phyloP scores from a whole-genome alignment of 345 rosid species.

The Moricandia moricandioides region DNA sequence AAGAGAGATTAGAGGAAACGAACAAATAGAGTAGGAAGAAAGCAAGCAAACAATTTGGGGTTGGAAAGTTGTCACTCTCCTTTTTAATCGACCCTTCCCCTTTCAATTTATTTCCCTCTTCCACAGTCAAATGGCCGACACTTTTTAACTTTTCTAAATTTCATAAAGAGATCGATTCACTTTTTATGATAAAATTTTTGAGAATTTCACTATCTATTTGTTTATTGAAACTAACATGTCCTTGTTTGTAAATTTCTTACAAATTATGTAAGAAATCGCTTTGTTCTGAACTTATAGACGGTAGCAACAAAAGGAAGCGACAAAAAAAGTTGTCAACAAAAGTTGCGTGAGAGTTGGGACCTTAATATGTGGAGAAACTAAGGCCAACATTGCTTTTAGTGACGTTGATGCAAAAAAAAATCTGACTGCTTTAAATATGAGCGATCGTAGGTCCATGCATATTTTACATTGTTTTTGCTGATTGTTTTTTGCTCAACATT shows the following conservation, averaged over 20 bases:
- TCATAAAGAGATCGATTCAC: background rate
- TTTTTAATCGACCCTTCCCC: constrained; percentile 49
- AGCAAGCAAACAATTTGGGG: constrained; percentile 36
- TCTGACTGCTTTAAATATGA: background rate
- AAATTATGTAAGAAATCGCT: background rate
- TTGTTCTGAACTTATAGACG: background rate
- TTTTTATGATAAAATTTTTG: background rate
- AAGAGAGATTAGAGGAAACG: constrained; percentile 50
- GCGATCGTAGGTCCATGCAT: background rate
- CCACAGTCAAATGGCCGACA: constrained; percentile 34
- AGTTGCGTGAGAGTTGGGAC: background rate
- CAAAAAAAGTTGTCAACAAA: constrained; percentile 7
- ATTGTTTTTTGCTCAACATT: background rate
- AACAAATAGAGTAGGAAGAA: constrained; percentile 62
- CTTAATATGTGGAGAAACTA: constrained; percentile 19
- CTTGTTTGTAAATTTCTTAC: background rate
- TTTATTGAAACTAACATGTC: background rate
- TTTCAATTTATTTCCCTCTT: constrained; percentile 23
- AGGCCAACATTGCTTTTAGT: constrained; percentile 15
- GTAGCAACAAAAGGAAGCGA: constrained; percentile 14
- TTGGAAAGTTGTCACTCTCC: constrained; percentile 51
- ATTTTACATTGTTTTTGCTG: background rate
- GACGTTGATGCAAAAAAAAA: background rate
- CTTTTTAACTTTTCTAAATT: constrained; percentile 16
- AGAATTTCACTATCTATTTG: background rate